phyloP scores from a whole-genome alignment of 2,329 filamentous ascomycete genomes.

The Xylariaceae sp. region DNA sequence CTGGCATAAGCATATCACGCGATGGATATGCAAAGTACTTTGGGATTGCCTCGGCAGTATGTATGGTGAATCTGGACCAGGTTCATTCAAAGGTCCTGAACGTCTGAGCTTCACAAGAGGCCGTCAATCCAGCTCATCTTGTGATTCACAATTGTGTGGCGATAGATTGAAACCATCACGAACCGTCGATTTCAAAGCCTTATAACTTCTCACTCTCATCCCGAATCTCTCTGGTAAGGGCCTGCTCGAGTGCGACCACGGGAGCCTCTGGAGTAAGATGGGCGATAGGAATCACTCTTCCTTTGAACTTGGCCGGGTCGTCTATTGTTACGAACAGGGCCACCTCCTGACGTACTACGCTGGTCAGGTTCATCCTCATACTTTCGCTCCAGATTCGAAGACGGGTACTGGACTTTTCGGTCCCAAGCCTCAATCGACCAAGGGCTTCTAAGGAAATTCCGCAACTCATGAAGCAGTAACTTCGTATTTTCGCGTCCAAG shows the following conservation, averaged over 20 bases:
- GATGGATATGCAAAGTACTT: no score
- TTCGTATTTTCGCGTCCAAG: constrained; percentile 67
- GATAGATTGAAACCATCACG: neutral
- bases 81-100: neutral
- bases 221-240: neutral
- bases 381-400: constrained; percentile 8
- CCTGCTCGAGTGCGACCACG: neutral
- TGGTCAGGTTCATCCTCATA: constrained; percentile 2
- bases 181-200: neutral
- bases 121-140: neutral
- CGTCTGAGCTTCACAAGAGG: neutral
- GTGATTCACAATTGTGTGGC: neutral
- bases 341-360: neutral
- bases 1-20: no score
- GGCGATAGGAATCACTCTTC: constrained; percentile 24
- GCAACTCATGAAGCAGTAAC: constrained; percentile 79
- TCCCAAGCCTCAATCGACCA: constrained; percentile 77
- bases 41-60: no score
- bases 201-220: neutral
- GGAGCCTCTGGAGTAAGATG: constrained; percentile 15
- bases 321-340: constrained; percentile 4
- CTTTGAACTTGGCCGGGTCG: constrained; percentile 11
- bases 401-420: constrained; percentile 64
- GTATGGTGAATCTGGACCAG: neutral
- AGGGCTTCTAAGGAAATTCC: constrained; percentile 77